These are phyloP conservation scores for Claviceps maximensis DNA, from an alignment of 2,329 filamentous ascomycete genomes.

Conservation along the genomic window DNA sequence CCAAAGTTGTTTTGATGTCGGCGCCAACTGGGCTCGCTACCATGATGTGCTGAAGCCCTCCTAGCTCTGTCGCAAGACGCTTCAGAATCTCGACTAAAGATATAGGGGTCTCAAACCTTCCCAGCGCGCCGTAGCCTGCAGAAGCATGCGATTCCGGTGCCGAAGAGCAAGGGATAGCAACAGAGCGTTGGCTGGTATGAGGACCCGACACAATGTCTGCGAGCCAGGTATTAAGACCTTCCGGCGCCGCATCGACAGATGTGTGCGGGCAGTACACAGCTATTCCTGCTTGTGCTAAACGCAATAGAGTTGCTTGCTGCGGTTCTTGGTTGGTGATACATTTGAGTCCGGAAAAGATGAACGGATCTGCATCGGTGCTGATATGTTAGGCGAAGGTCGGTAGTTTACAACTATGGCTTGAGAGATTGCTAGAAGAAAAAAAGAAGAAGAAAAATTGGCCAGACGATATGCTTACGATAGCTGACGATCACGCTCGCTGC, in stretches of 20 bases:
- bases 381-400: background rate
- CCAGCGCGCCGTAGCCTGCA: conserved; percentile 39
- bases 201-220: conserved; percentile 64
- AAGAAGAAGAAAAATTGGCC: conserved; percentile 1
- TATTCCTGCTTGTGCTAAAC: conserved; percentile 72
- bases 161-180: conserved; percentile 31
- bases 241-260: conserved; percentile 73
- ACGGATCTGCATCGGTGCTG: conserved; percentile 52
- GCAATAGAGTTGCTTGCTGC: conserved; percentile 75
- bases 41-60: conserved; percentile 45
- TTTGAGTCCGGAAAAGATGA: conserved; percentile 91
- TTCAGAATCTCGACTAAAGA: conserved; percentile 31
- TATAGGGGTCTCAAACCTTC: conserved; percentile 27
- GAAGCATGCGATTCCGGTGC: conserved; percentile 30
- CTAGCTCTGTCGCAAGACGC: conserved; percentile 51
- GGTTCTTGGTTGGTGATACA: conserved; percentile 71
- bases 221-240: conserved; percentile 88
- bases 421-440: background rate
- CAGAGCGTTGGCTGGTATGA: conserved; percentile 24
- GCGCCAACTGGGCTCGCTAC: conserved; percentile 38
- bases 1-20: conserved; percentile 23
- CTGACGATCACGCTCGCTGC: conserved; percentile 70
- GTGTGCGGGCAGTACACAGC: conserved; percentile 96
- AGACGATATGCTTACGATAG: conserved; percentile 52
- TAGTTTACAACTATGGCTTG: background rate